These are phyloP conservation scores for Pugionium cornutum DNA, from an alignment of 345 rosid species.

Conservation along the genomic window DNA sequence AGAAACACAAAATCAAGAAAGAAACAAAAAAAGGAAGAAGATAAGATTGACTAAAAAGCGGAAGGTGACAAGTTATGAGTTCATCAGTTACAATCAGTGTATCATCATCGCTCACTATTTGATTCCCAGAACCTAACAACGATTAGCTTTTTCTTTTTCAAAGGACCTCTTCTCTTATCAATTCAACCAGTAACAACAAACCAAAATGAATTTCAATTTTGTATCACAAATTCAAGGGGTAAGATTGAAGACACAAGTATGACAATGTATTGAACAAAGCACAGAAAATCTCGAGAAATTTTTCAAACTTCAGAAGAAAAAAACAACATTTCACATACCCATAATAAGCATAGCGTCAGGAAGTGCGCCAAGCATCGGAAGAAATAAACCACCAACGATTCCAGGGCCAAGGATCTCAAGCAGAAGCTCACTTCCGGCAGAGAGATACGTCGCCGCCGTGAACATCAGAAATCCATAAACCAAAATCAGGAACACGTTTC, in stretches of 20 bases:
- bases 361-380: slow-evolving; percentile 91
- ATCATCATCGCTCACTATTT: not conserved
- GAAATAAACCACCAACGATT: slow-evolving; percentile 85
- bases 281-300: not conserved
- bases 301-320: not conserved
- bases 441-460: slow-evolving; percentile 75
- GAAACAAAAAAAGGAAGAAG: not conserved
- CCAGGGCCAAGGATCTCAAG: slow-evolving; percentile 96
- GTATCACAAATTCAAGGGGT: not conserved
- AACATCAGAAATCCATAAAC: slow-evolving; percentile 85
- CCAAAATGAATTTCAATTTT: not conserved
- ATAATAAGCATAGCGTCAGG: slow-evolving; percentile 98
- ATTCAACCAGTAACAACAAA: not conserved
- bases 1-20: not conserved
- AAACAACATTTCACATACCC: slow-evolving; percentile 46
- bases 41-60: not conserved
- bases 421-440: slow-evolving; percentile 85
- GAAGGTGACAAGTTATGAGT: slow-evolving; percentile 1
- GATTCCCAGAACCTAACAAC: slow-evolving; percentile 22
- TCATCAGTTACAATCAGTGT: slow-evolving; percentile 3
- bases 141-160: slow-evolving; percentile 6
- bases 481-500: slow-evolving; percentile 72
- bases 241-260: not conserved
- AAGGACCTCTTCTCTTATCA: not conserved
- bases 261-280: slow-evolving; percentile 3